Evolutionary conservation across 805 yeast species (phyloP), one percentile per base, ranked within the genome.

Genomic region (Starmerella lactis-condensi): DNA sequence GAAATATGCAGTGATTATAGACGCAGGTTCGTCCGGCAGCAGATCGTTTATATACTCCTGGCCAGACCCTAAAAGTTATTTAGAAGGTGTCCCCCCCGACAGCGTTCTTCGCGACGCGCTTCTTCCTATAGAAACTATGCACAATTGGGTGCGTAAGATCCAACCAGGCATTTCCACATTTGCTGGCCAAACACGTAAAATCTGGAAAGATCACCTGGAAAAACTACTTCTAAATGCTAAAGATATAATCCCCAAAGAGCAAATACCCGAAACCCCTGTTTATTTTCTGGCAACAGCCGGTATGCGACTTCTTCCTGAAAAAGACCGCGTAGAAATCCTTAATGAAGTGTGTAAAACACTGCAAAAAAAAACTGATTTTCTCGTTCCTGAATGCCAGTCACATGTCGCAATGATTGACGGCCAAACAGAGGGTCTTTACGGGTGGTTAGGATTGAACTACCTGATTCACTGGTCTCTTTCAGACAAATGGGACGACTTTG

Each of bases 241-340:
- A 42, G 51, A 54, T 4, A 64, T 75, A 15, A 69, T 89, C 6
- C 96, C 96, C 0, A 45, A 48, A 19, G 63, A 62, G 0, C 60
- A 65, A 33, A 67, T 70, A 41, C 38, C 51, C 1, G 65, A 67
- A 4, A 85, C 96, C 0, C 96, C 98, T 0, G 64, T 89, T 1
- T 89, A 71, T 43, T 67, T 89, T n/a, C 68, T 78, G 42, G 92
- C 96, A 3, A 89, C 98, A 0, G 98, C 98, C 4, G 98, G 98
- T 2, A 81, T 89, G 93, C 64, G 98, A 39, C 56, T 89, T 25
- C 49, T 85, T 27, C 68, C 75, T 0, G 58, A 60, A 21, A 50
- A 55, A 12, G 65, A 67, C 29, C 72, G 72, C 38, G 46, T 58
- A 6, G 56, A 50, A 22, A 62, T 89, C 3, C 53, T 85, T 26